A percentile compares a stretch with the other conserved stretches of the same genome.
Evolutionary conservation across 768 basidiomycete genomes (phyloP).

Genomic region (Agaricus blazei): DNA sequence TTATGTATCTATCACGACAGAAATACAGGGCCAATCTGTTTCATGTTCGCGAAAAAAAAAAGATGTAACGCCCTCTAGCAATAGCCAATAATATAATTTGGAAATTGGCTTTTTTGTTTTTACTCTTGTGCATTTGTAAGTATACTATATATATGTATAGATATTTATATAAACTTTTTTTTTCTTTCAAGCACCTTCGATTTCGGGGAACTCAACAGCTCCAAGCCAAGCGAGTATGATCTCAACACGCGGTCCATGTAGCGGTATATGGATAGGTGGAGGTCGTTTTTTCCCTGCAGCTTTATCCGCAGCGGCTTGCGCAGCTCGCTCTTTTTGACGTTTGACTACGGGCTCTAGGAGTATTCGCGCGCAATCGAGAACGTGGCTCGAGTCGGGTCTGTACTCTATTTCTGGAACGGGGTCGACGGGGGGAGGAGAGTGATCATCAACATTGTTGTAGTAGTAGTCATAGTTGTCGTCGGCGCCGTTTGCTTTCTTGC

Average conservation of each 20-base stretch:
- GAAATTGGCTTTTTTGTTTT: too few relatives aligned
- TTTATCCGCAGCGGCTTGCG: constrained; percentile 47
- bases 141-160: too few relatives aligned
- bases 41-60: too few relatives aligned
- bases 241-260: constrained; percentile 85
- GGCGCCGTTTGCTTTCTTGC: constrained; percentile 17
- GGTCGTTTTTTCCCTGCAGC: constrained; percentile 44
- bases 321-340: constrained; percentile 55
- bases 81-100: too few relatives aligned
- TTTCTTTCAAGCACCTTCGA: constrained; percentile 36
- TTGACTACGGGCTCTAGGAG: constrained; percentile 66
- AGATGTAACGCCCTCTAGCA: too few relatives aligned
- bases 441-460: too few relatives aligned
- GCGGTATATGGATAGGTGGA: constrained; percentile 69
- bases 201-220: constrained; percentile 71
- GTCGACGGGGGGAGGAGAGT: too few relatives aligned
- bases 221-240: constrained; percentile 82
- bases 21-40: too few relatives aligned
- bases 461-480: neutral
- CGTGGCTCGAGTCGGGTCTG: constrained; percentile 39
- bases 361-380: constrained; percentile 66
- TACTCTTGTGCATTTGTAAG: too few relatives aligned
- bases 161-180: too few relatives aligned
- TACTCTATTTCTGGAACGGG: neutral
- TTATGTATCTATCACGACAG: too few relatives aligned